phyloP scores from a whole-genome alignment of 306 rosid species.

The Quercus dentata region DNA sequence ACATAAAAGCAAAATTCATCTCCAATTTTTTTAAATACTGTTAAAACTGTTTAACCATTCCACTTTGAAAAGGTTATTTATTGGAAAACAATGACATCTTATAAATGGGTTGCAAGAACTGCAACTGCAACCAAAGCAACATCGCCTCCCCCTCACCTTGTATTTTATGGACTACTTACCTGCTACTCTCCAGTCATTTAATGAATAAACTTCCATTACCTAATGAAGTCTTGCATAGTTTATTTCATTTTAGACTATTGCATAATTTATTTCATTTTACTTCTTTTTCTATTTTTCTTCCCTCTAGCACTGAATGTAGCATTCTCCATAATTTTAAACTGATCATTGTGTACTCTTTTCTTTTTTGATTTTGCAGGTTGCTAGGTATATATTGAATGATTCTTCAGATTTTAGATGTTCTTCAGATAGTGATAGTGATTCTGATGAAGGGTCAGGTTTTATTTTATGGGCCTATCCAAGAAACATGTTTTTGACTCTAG shows the following conservation, averaged over 20 bases:
- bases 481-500: conserved; percentile 16
- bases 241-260: not conserved
- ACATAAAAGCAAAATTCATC: too few species aligned
- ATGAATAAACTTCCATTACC: not conserved
- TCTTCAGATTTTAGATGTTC: conserved; percentile 32
- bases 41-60: too few species aligned
- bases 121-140: too few species aligned
- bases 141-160: not conserved
- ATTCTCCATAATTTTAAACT: not conserved
- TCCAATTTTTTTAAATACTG: too few species aligned
- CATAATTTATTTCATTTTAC: not conserved
- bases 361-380: conserved; percentile 45
- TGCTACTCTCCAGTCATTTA: not conserved
- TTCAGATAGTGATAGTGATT: conserved; percentile 82
- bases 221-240: not conserved
- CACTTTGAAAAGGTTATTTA: too few species aligned
- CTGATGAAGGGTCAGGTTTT: conserved; percentile 44
- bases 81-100: too few species aligned
- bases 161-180: not conserved
- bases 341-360: not conserved
- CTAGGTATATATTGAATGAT: conserved; percentile 54
- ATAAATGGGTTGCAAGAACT: too few species aligned
- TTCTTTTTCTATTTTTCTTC: not conserved
- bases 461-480: conserved; percentile 68
- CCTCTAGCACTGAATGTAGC: not conserved